A percentile compares a stretch with the other conserved stretches of the same genome.
These are phyloP conservation scores for Helichrysum umbraculigerum DNA, from an alignment of 129 eudicot genomes.

Conservation along the genomic window DNA sequence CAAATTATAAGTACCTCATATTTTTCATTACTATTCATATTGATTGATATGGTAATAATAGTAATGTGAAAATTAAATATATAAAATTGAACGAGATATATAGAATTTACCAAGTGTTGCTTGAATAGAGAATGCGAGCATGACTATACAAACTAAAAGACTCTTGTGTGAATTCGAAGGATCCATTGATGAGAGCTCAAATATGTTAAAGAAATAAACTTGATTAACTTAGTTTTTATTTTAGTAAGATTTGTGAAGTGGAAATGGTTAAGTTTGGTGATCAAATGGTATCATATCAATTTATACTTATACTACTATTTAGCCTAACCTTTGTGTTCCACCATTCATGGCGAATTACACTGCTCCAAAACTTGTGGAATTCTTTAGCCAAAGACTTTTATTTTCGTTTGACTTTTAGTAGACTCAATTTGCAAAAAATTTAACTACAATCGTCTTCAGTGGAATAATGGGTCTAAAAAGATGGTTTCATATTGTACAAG, in stretches of 20 bases:
- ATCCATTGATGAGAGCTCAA: constrained; percentile 32
- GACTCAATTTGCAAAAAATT: not conserved
- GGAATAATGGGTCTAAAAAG: not conserved
- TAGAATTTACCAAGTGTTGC: constrained; percentile 38
- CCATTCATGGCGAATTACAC: constrained; percentile 32
- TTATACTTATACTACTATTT: constrained; percentile 16
- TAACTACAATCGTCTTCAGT: too few species aligned
- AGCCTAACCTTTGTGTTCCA: constrained; percentile 24
- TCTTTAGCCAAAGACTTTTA: constrained; percentile 30
- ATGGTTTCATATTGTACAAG: not conserved
- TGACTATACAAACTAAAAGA: constrained; percentile 24
- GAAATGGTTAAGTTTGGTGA: constrained; percentile 12
- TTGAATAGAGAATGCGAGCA: constrained; percentile 44
- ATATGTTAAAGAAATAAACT: not conserved
- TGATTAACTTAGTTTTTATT: not conserved
- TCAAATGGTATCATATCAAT: constrained; percentile 17
- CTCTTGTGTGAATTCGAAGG: constrained; percentile 23
- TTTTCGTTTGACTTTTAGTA: not conserved
- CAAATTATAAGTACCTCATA: not conserved
- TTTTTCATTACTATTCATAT: not conserved
- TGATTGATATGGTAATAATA: not conserved
- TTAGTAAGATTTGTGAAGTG: constrained; percentile 8
- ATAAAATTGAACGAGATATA: not conserved
- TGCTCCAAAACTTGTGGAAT: constrained; percentile 19
- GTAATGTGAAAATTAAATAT: not conserved